Conservation (phyloP, 495 filamentous ascomycete species). For the Rostrohypoxylon terebratum region DNA sequence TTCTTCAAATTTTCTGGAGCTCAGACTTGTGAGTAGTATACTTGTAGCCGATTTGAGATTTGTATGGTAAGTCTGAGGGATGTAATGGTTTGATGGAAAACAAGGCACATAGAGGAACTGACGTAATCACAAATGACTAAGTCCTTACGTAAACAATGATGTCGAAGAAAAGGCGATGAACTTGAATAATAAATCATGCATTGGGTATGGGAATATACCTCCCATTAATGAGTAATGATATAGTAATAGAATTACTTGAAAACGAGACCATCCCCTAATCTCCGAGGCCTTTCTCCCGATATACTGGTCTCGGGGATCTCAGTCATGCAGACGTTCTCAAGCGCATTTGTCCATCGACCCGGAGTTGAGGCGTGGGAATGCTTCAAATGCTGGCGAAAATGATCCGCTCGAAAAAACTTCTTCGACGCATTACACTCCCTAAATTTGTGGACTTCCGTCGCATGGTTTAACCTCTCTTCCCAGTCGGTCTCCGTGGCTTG, state of each 20-base stretch:
- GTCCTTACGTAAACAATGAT: not conserved
- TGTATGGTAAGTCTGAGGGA: too few species aligned
- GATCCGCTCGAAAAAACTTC: constrained; percentile 89
- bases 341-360: constrained; percentile 85
- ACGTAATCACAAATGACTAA: too few species aligned
- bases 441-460: constrained; percentile 80
- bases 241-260: not conserved
- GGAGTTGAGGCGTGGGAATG: constrained; percentile 76
- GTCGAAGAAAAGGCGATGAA: not conserved
- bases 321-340: constrained; percentile 83
- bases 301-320: constrained; percentile 52
- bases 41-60: too few species aligned
- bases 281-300: not conserved
- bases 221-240: not conserved
- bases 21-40: too few species aligned
- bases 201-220: not conserved
- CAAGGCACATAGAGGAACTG: too few species aligned
- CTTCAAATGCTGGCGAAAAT: constrained; percentile 91
- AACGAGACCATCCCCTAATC: not conserved
- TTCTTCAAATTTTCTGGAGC: too few species aligned
- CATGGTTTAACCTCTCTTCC: constrained; percentile 65
- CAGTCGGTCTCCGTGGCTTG: constrained; percentile 28
- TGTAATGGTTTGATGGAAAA: too few species aligned
- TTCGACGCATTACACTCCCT: constrained; percentile 88
- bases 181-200: not conserved